Conservation (phyloP, 2,329 filamentous ascomycete species). For the Exophiala sp. region DNA sequence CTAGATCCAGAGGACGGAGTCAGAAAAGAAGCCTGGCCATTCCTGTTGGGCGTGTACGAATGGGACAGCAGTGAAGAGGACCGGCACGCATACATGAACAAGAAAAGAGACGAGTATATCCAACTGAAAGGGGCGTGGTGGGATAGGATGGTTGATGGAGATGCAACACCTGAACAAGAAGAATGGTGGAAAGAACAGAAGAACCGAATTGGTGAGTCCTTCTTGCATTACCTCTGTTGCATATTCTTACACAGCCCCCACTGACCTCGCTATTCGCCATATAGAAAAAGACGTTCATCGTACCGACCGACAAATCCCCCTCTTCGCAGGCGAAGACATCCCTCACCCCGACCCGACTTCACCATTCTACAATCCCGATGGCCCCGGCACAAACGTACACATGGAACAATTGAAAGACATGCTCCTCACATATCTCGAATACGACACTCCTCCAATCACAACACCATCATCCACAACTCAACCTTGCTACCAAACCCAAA, state of each 20-base stretch:
- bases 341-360: conserved; percentile 95
- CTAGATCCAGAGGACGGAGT: conserved; percentile 85
- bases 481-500: conserved; percentile 18
- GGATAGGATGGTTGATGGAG: conserved; percentile 83
- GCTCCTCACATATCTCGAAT: conserved; percentile 97
- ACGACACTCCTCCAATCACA: conserved; percentile 56
- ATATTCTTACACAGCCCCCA: conserved; percentile 46
- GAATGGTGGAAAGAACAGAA: conserved; percentile 98
- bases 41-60: conserved; percentile 83
- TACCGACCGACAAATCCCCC: conserved; percentile 89
- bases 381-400: conserved; percentile 91
- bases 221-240: conserved; percentile 1
- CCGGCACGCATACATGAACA: conserved; percentile 76
- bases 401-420: conserved; percentile 99
- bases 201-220: conserved; percentile 76
- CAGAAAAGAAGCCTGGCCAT: conserved; percentile 94
- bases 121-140: conserved; percentile 94
- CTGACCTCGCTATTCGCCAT: conserved; percentile 44
- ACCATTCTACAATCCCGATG: conserved; percentile 83
- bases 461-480: conserved; percentile 5
- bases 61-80: conserved; percentile 91
- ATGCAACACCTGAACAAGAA: conserved; percentile 72
- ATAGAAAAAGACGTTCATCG: conserved; percentile 97
- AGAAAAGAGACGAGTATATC: conserved; percentile 87
- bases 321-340: conserved; percentile 94